Conservation (phyloP, 345 rosid species). For the Bruguiera sexangula region DNA sequence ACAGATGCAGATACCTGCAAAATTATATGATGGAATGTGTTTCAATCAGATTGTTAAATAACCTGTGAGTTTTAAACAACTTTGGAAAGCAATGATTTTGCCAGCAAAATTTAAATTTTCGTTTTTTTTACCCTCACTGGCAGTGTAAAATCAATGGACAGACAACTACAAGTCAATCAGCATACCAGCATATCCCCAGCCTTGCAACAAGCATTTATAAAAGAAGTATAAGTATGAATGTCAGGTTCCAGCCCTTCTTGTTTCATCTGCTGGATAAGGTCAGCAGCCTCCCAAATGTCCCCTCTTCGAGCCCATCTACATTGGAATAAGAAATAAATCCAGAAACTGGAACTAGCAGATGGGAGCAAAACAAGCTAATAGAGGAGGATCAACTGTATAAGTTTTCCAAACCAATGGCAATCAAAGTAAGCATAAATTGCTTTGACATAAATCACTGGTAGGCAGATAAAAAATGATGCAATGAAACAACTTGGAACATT, state of each 20-base stretch:
- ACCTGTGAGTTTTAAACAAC: background rate
- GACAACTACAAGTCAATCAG: conserved; percentile 1
- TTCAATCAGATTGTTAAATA: background rate
- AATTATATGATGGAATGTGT: background rate
- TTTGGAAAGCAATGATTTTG: background rate
- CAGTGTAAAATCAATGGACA: background rate
- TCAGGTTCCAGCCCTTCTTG: conserved; percentile 82
- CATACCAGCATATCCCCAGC: conserved; percentile 94
- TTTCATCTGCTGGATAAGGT: conserved; percentile 91
- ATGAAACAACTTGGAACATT: too few species aligned
- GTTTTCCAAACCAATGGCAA: background rate
- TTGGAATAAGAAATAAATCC: background rate
- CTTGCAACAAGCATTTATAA: conserved; percentile 88
- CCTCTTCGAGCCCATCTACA: conserved; percentile 97
- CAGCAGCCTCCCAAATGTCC: conserved; percentile 97
- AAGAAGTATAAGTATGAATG: conserved; percentile 88
- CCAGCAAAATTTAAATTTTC: background rate
- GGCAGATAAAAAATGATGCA: too few species aligned
- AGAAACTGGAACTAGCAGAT: background rate
- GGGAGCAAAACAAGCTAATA: background rate
- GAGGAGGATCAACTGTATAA: background rate
- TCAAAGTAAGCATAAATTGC: too few species aligned
- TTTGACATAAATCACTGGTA: too few species aligned
- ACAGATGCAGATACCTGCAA: too few species aligned
- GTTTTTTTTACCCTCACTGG: background rate